phyloP scores from a whole-genome alignment of 805 yeast species.

The Candida mattraensis region DNA sequence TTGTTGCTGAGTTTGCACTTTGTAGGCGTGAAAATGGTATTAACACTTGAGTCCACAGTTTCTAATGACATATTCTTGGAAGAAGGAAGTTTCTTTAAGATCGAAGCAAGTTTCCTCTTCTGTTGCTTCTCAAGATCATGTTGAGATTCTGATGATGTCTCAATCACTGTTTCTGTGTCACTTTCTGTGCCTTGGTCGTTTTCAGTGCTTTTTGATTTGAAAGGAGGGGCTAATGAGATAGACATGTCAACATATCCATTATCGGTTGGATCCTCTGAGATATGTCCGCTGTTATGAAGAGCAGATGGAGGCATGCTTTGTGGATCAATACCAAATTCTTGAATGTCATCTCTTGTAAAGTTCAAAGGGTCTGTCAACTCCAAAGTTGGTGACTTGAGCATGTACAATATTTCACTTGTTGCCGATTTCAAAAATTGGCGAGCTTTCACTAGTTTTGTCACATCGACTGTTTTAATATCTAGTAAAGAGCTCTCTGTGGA shows the following conservation, averaged over 20 bases:
- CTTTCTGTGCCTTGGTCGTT: slow-evolving; percentile 14
- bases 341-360: slow-evolving; percentile 20
- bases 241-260: slow-evolving; percentile 26
- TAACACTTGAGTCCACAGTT: slow-evolving; percentile 4
- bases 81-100: slow-evolving; percentile 6
- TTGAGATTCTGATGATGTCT: slow-evolving; percentile 10
- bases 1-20: slow-evolving; percentile 12
- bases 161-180: slow-evolving; percentile 24
- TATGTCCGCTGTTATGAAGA: slow-evolving; percentile 1
- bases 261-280: slow-evolving; percentile 7
- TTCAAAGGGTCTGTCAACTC: slow-evolving; percentile 32
- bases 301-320: slow-evolving; percentile 3
- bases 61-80: neutral
- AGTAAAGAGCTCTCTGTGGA: slow-evolving; percentile 6
- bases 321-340: slow-evolving; percentile 16
- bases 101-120: slow-evolving; percentile 11
- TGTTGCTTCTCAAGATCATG: slow-evolving; percentile 5
- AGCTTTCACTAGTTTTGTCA: slow-evolving; percentile 32
- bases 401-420: slow-evolving; percentile 36
- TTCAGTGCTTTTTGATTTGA: slow-evolving; percentile 9
- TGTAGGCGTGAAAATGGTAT: slow-evolving; percentile 20
- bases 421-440: slow-evolving; percentile 35
- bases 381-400: slow-evolving; percentile 35
- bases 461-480: slow-evolving; percentile 27
- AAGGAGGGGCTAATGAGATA: slow-evolving; percentile 25